Evolutionary conservation across 2,329 filamentous ascomycete species (phyloP), one percentile per base, ranked within the genome.

Genomic region (Scytalidium sp.): DNA sequence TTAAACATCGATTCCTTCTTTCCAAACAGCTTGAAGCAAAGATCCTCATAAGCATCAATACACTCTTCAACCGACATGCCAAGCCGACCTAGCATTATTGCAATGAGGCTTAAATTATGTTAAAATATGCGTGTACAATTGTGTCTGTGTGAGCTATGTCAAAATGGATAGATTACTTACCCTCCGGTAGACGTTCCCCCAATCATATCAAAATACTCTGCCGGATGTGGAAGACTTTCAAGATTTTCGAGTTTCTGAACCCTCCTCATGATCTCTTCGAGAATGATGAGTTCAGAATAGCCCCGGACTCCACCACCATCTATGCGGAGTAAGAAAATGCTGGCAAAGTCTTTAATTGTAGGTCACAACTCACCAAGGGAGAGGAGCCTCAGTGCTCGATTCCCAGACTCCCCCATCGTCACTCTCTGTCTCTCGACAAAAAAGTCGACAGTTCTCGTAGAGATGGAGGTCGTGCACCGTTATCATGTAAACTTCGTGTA

Each of bases 1-100:
- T 36, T 36, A 5, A 5, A 7, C 4, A n/a, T n/a, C 32, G 32
- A 8, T 29, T 29, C 13, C 8, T 7, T 8, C 7, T 7, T 29
- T 29, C 11, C 15, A 36, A 36, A 36, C 6, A 36, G 11, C 13
- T 36, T n/a, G 5, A 10, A 5, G 4, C 8, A 8, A 36, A 36
- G 7, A 4, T 8, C 32, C 5, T n/a, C 7, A 36, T 77, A 78
- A 2, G 63, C 67, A 2, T 61, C 50, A 15, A 75, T 68, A 23
- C 71, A 74, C 17, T 76, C 69, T 20, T 64, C 52, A 8, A 75
- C 66, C 21, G 64, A 67, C 70, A 78, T 74, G 23, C 68, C 58
- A 1, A 78, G 60, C 2, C 71, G 67, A 1, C 73, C 73, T 4
- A 77, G 65, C 66, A 78, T 72, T 27, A 78, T 68, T 2, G 74